Percentiles rank a stretch among this genome's conserved stretches.
Conservation (phyloP, 2,329 filamentous ascomycete genomes). For the Reticulascus tulasneorum region DNA sequence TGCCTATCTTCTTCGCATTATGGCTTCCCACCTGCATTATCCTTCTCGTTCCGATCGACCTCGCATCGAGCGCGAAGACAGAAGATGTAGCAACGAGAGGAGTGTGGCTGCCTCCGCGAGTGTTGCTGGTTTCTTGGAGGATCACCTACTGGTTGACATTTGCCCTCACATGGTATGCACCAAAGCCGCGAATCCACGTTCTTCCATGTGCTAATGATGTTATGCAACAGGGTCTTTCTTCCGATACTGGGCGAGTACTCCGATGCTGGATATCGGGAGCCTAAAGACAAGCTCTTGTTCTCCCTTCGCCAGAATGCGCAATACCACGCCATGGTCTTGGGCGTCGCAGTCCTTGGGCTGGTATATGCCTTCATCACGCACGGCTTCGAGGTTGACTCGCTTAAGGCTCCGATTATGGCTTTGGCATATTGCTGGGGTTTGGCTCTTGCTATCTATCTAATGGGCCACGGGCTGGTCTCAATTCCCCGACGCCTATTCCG, state of each 20-base stretch:
- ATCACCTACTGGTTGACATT: constrained; percentile 98
- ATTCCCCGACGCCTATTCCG: constrained; percentile 79
- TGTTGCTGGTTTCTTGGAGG: constrained; percentile 85
- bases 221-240: constrained; percentile 69
- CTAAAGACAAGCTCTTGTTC: constrained; percentile 75
- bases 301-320: constrained; percentile 83
- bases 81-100: constrained; percentile 69
- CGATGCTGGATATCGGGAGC: constrained; percentile 88
- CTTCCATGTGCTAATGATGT: constrained; percentile 4
- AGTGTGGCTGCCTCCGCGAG: constrained; percentile 78
- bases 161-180: constrained; percentile 76
- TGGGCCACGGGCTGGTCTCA: constrained; percentile 94
- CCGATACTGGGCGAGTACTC: constrained; percentile 92
- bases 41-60: constrained; percentile 89
- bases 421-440: constrained; percentile 93
- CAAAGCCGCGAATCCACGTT: not conserved
- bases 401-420: constrained; percentile 88
- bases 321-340: constrained; percentile 79
- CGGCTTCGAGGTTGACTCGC: constrained; percentile 64
- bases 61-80: constrained; percentile 77
- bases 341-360: constrained; percentile 65
- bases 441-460: constrained; percentile 88
- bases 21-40: constrained; percentile 89
- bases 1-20: constrained; percentile 94
- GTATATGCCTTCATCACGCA: constrained; percentile 81